Evolutionary conservation across 257 asterid genomes (phyloP).

Genomic region (Lycium ferocissimum): DNA sequence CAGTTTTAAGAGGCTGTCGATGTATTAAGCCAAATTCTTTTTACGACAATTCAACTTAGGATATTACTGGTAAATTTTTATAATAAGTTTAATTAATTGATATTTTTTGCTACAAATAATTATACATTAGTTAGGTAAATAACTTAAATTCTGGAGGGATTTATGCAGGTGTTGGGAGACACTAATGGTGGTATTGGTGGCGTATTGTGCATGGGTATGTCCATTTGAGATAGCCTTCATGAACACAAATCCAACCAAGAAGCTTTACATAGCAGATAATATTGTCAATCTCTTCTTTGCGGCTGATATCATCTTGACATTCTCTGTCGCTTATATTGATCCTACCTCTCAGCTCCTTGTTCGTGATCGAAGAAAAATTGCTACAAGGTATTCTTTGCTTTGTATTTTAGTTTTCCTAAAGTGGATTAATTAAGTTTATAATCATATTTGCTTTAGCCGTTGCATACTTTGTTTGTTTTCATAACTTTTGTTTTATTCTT

Average conservation of each 20-base stretch:
- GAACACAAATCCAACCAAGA: constrained; percentile 41
- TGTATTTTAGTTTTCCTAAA: not conserved
- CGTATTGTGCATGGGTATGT: constrained; percentile 81
- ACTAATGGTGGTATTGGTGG: constrained; percentile 72
- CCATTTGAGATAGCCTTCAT: constrained; percentile 83
- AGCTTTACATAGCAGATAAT: constrained; percentile 61
- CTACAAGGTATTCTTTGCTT: constrained; percentile 53
- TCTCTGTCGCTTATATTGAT: constrained; percentile 83
- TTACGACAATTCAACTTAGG: no score
- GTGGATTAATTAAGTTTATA: not conserved
- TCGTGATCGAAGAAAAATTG: constrained; percentile 56
- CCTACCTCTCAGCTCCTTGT: constrained; percentile 74
- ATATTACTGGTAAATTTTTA: no score
- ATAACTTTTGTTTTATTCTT: not conserved
- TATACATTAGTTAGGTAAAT: no score
- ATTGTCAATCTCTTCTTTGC: constrained; percentile 69
- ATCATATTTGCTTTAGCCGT: not conserved
- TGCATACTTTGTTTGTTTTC: not conserved
- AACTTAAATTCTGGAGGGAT: not conserved
- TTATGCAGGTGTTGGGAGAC: constrained; percentile 90
- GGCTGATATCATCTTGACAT: constrained; percentile 70
- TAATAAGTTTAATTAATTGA: no score
- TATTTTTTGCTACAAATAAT: no score
- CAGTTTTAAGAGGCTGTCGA: no score
- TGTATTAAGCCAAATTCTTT: no score